Conservation (phyloP, 2,329 filamentous ascomycete species). For the Tolypocladium endophyticum region DNA sequence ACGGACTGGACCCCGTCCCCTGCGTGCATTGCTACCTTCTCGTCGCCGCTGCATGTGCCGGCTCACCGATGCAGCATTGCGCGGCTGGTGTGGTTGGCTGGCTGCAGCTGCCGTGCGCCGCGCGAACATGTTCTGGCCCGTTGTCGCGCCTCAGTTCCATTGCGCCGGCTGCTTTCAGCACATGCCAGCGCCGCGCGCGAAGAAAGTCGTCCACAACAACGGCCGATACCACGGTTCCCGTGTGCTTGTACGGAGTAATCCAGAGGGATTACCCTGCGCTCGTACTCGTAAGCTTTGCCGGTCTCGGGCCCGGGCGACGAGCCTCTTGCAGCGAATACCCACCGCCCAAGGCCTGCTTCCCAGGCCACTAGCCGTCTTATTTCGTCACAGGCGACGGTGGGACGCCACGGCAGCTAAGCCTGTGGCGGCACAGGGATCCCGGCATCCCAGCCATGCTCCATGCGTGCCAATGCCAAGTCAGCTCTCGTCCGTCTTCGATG, state of each 20-base stretch:
- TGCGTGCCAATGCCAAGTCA: background rate
- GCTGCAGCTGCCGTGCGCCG: background rate
- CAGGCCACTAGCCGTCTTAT: background rate
- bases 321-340: background rate
- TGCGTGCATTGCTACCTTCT: background rate
- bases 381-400: constrained; percentile 1
- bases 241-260: too few relatives aligned
- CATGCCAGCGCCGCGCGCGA: background rate
- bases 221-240: too few relatives aligned
- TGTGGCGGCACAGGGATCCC: background rate
- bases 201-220: background rate
- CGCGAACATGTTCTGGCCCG: background rate
- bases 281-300: background rate
- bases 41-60: background rate
- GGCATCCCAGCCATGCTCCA: background rate
- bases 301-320: background rate
- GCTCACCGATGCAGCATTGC: constrained; percentile 3
- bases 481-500: background rate
- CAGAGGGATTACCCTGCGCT: too few relatives aligned
- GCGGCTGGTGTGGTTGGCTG: background rate
- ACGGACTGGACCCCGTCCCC: too few relatives aligned
- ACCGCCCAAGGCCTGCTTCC: background rate
- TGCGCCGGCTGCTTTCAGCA: background rate
- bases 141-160: background rate
- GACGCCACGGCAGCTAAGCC: background rate